Conservation (phyloP, 108 stramenopile species). For the Nannochloropsis salina region DNA sequence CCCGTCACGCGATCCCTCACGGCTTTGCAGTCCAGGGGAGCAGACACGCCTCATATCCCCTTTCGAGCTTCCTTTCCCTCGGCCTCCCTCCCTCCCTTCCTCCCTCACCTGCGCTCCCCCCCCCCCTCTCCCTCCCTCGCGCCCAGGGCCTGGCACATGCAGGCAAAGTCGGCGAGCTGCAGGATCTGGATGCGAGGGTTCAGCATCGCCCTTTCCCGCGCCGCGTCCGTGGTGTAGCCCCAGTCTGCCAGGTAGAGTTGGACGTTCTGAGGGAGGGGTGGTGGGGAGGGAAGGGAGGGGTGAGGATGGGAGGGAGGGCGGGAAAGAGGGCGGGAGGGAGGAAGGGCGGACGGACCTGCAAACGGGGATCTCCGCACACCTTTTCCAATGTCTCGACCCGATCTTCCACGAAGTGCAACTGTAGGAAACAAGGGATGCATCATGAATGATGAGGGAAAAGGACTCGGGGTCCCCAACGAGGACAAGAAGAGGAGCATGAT, state of each 20-base stretch:
- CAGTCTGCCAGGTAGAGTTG: conserved; percentile 34
- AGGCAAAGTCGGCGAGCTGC: conserved; percentile 1
- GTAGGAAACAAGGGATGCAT: no score
- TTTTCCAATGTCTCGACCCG: conserved; percentile 34
- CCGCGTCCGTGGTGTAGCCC: conserved; percentile 33
- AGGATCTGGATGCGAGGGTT: conserved; percentile 28
- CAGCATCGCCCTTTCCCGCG: conserved; percentile 27
- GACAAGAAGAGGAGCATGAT: no score
- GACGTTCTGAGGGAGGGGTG: background rate
- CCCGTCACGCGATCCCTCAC: background rate
- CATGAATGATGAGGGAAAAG: no score
- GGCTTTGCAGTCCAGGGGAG: no score
- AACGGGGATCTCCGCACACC: conserved; percentile 26
- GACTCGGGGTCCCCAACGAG: no score
- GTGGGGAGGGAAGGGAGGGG: background rate
- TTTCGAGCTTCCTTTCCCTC: no score
- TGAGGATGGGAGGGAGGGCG: background rate
- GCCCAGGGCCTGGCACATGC: background rate
- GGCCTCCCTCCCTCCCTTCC: no score
- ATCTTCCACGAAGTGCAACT: conserved; percentile 38
- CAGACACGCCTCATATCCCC: background rate
- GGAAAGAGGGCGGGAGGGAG: background rate
- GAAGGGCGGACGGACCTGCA: conserved; percentile 20
- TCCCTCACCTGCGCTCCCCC: background rate
- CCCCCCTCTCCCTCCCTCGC: background rate